Base-by-base conservation (phyloP, 202 grass and related monocot genomes). In the Eragrostis tef region DNA sequence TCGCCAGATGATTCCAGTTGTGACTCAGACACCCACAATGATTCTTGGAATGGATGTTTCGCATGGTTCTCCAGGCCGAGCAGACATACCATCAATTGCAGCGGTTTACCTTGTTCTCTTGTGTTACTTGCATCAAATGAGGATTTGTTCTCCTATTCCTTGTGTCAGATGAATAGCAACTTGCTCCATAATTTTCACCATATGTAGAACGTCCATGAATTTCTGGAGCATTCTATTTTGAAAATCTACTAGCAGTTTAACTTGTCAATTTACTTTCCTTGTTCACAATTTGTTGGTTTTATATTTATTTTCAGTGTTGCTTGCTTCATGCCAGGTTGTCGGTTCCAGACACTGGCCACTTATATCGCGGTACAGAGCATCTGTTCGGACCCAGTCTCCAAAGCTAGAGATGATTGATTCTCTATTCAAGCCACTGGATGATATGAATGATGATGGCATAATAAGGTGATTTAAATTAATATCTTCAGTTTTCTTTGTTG, bases 21-120 rank as follows among this genome's bases (percentile, higher is more conserved):
- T 94, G 77, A 86, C 84, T 49, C 16, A 92, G 64, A 81, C 61
- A 53, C 89, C 88, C 49, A 97, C 91, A 64, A 69, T 97, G 82
- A 94, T 94, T 73, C 80, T 97, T 75, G 94, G 92, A 16, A 93
- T 97, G 84, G 84, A 97, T 89, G 90, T 97, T 80, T 97, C 86
- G 7, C 94, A 97, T 79, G 92, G 92, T 74, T 89, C 88, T 67
- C 88, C 84, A 20, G 91, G 91, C 29, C 75, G 67, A 61, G 81
- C 91, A 79, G 91, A 94, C 87, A 74, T 92, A 68, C 92, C 94
- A 79, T 94, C 94, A 61, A 86, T 94, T 87, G 86, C 86, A 49
- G 94, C 92, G 64, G 94, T 94, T 67, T 77, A 57, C 78, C 58
- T 72, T 77, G 49, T 67, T 71, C 26, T 48, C 52, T 52, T 65